Evolutionary conservation across 2,329 filamentous ascomycete genomes (phyloP).

Genomic region (Ophiostoma montium): DNA sequence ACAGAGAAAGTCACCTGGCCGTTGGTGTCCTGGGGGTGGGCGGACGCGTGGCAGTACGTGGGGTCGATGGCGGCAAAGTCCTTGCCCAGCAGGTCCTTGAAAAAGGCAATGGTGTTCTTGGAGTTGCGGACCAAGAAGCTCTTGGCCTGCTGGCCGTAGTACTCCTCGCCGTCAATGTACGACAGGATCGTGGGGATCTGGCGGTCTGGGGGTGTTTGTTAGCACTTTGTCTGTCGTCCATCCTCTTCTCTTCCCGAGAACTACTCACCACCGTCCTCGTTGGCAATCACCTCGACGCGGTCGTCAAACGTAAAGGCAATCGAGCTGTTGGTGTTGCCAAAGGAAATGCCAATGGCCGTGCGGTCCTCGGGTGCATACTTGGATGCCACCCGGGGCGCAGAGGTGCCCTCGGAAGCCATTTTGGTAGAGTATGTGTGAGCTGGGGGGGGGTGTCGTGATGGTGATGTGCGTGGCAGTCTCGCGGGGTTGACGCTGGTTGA

Average conservation of each 20-base stretch:
- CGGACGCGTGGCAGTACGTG: conserved; percentile 83
- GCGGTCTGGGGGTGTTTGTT: conserved; percentile 50
- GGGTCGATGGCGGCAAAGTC: conserved; percentile 96
- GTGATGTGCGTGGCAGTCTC: neutral
- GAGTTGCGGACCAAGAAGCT: conserved; percentile 83
- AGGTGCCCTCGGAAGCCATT: conserved; percentile 9
- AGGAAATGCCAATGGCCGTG: conserved; percentile 83
- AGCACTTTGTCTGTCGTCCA: neutral
- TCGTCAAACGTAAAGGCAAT: conserved; percentile 89
- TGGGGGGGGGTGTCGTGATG: neutral
- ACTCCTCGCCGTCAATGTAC: conserved; percentile 92
- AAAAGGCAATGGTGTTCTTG: conserved; percentile 86
- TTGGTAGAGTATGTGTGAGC: neutral
- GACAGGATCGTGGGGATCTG: conserved; percentile 92
- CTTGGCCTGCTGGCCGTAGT: conserved; percentile 92
- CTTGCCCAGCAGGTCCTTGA: conserved; percentile 90
- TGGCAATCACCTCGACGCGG: conserved; percentile 94
- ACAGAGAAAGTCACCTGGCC: conserved; percentile 68
- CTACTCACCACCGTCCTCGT: conserved; percentile 81
- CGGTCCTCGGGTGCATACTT: conserved; percentile 38
- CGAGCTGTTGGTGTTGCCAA: conserved; percentile 97
- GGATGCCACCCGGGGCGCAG: conserved; percentile 2
- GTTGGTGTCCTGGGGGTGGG: conserved; percentile 67
- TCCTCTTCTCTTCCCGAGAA: neutral
- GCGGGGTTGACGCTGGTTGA: conserved; percentile 1